Percentiles rank a stretch among this genome's conserved stretches.
Conservation (phyloP, 768 basidiomycete genomes). For the Candolleomyces efflorescens region DNA sequence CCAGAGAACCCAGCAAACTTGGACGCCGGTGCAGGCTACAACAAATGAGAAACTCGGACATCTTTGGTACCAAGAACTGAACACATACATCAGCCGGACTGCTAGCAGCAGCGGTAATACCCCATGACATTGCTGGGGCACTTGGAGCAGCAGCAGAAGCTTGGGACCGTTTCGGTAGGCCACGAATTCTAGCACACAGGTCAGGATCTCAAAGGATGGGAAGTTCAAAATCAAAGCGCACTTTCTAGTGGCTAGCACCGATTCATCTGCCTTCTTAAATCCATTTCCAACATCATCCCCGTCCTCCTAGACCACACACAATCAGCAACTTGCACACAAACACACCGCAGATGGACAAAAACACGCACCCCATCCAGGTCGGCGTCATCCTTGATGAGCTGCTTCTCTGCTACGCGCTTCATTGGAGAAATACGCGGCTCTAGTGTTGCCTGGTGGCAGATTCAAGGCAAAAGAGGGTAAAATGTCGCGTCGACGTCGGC, state of each 20-base stretch:
- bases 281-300: conserved; percentile 25
- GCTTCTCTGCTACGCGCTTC: conserved; percentile 75
- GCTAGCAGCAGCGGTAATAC: background rate
- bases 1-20: conserved; percentile 53
- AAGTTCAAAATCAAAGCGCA: conserved; percentile 28
- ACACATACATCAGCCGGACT: conserved; percentile 3
- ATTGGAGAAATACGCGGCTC: conserved; percentile 20
- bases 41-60: conserved; percentile 3
- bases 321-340: background rate
- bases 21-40: conserved; percentile 23
- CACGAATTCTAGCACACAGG: conserved; percentile 48
- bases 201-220: conserved; percentile 9
- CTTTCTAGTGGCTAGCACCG: conserved; percentile 51
- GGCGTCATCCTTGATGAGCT: conserved; percentile 55
- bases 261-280: conserved; percentile 60
- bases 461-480: background rate
- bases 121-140: background rate
- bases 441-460: background rate
- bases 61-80: background rate
- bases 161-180: conserved; percentile 48
- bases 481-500: background rate
- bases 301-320: conserved; percentile 15
- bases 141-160: background rate
- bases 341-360: background rate
- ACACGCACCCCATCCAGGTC: conserved; percentile 36